Base-by-base conservation (phyloP, 495 filamentous ascomycete genomes). In the Tirmania nivea region DNA sequence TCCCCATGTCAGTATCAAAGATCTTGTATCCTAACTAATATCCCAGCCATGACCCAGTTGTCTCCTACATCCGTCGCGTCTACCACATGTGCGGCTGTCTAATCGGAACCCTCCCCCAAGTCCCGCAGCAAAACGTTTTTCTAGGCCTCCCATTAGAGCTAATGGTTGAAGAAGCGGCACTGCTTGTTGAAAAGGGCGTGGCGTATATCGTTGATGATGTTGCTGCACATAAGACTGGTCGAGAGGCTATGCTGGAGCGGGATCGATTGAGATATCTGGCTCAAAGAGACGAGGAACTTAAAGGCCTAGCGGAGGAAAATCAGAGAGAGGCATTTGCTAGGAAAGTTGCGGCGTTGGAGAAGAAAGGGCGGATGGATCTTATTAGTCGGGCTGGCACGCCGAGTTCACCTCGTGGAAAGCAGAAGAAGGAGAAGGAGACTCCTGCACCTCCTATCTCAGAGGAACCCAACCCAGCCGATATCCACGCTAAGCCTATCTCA, bases 111-210 rank as follows among this genome's bases (percentile, higher is more conserved):
- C 77, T 95, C 42, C 86, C 92, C 2, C 90, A 94, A 68, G 77
- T 81, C 45, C 86, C 89, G 7, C 85, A 89, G 59, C 90, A 97
- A 66, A 97, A 95, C 71, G 74, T 94, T 51, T 95, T 96, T 65
- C 74, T 87, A 54, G 85, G 90, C 17, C 67, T 96, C 36, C 90
- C 90, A 1, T 61, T 95, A 37, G 80, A 94, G 69, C 70, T 97
- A 42, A 85, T 89, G 75, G 79, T 84, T 0, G 90, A 96, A 65
- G 90, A 97, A 69, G 87, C 80, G 3, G 75, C 78, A 53, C 63
- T 94, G 53, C 74, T 97, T 35, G 79, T 93, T 55, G 84, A 94
- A 59, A 81, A 79, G 60, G 78, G 75, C 59, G 60, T 61, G 48
- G 62, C 55, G 14, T 64, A 64, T 53, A 42, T 64, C 10, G 51